phyloP scores from a whole-genome alignment of 768 basidiomycete genomes.

The Macrolepiota dolichaula region DNA sequence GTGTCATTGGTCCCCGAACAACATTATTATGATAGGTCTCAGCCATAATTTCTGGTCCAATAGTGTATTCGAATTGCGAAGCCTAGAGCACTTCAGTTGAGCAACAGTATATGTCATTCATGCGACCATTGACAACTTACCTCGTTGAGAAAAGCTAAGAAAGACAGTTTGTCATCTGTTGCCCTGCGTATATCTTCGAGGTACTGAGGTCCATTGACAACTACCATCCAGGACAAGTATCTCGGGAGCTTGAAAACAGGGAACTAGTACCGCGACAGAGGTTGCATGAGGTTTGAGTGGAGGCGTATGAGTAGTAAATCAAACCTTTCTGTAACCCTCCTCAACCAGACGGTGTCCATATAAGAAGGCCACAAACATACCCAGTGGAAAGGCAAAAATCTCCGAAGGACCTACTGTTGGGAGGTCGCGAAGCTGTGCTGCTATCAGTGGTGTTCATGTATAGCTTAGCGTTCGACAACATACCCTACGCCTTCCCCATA shows the following conservation, averaged over 20 bases:
- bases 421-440: neutral
- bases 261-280: constrained; percentile 16
- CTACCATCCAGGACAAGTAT: constrained; percentile 15
- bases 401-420: constrained; percentile 1
- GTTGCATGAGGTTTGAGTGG: neutral
- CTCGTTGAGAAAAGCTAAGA: constrained; percentile 23
- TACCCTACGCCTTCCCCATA: neutral
- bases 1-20: constrained; percentile 30
- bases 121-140: constrained; percentile 13
- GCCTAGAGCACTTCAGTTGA: constrained; percentile 12
- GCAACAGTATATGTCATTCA: neutral
- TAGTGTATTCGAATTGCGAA: constrained; percentile 30
- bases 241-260: constrained; percentile 19
- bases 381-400: neutral
- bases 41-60: constrained; percentile 26
- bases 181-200: constrained; percentile 47
- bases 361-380: constrained; percentile 11
- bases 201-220: constrained; percentile 37
- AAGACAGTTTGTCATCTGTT: constrained; percentile 26
- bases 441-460: neutral
- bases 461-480: neutral
- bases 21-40: constrained; percentile 35
- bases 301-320: neutral
- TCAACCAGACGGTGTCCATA: constrained; percentile 21
- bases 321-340: constrained; percentile 22